Evolutionary conservation across 129 eudicot genomes (phyloP).

Genomic region (Erigeron canadensis): DNA sequence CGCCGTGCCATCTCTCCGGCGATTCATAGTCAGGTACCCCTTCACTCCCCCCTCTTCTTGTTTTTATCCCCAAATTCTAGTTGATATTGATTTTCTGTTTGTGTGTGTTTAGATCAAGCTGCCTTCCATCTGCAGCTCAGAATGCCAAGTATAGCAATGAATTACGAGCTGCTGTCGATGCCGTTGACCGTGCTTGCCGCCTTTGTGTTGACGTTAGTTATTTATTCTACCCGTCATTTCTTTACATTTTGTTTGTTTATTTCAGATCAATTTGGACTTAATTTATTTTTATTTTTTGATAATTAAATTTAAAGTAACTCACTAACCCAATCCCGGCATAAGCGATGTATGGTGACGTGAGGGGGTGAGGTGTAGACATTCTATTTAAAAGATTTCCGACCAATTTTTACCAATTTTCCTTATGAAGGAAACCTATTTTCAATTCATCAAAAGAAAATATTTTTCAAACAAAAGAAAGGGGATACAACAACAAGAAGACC

Average conservation of each 20-base stretch:
- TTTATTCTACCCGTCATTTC: background rate
- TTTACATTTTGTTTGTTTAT: background rate
- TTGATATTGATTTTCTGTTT: constrained; percentile 1
- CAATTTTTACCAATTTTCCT: too few species aligned
- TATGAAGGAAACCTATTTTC: too few species aligned
- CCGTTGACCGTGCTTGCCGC: constrained; percentile 77
- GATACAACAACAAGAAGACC: too few species aligned
- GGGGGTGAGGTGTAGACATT: too few species aligned
- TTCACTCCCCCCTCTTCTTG: background rate
- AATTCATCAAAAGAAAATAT: too few species aligned
- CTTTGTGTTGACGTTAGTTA: constrained; percentile 76
- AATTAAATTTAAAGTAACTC: too few species aligned
- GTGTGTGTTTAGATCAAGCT: constrained; percentile 48
- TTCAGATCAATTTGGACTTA: constrained; percentile 8
- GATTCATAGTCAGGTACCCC: constrained; percentile 47
- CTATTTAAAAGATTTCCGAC: too few species aligned
- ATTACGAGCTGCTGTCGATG: constrained; percentile 77
- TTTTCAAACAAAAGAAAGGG: too few species aligned
- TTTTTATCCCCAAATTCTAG: constrained; percentile 21
- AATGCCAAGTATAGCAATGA: constrained; percentile 68
- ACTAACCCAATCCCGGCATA: too few species aligned
- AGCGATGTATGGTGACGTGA: too few species aligned
- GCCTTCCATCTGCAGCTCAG: constrained; percentile 54
- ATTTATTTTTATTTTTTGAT: background rate
- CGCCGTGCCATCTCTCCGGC: constrained; percentile 17